Evolutionary conservation across 345 rosid species (phyloP).

Genomic region (Populus simonii): DNA sequence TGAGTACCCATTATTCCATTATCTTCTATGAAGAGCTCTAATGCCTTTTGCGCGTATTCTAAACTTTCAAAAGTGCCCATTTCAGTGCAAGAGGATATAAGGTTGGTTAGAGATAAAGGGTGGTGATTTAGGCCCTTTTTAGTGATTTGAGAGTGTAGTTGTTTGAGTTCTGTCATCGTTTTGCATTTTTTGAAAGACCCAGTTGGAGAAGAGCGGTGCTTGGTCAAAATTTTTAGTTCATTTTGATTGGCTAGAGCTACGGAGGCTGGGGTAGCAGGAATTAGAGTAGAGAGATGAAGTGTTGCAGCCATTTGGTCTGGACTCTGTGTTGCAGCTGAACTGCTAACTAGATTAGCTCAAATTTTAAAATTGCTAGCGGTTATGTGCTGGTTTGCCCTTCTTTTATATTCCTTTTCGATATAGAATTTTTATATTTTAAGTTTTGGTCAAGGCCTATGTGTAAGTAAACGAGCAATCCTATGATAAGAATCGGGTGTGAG

Average conservation of each 20-base stretch:
- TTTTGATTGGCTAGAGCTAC: slow-evolving; percentile 13
- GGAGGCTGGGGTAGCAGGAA: slow-evolving; percentile 19
- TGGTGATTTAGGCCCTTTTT: slow-evolving; percentile 32
- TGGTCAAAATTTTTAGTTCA: slow-evolving; percentile 12
- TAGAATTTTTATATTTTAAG: no score
- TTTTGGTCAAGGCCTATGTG: no score
- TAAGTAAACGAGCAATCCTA: no score
- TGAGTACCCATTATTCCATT: slow-evolving; percentile 31
- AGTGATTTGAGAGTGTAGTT: slow-evolving; percentile 35
- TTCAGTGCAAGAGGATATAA: slow-evolving; percentile 45
- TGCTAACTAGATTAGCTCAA: no score
- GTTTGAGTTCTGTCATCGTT: slow-evolving; percentile 40
- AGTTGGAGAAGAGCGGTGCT: slow-evolving; percentile 10
- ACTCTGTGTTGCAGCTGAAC: no score
- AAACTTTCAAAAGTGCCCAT: slow-evolving; percentile 51
- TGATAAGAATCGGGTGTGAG: no score
- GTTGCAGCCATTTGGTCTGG: slow-evolving; percentile 15
- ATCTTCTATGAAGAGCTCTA: slow-evolving; percentile 34
- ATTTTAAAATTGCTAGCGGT: no score
- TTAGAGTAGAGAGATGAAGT: slow-evolving; percentile 21
- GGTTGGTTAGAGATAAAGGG: slow-evolving; percentile 26
- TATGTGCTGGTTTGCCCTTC: no score
- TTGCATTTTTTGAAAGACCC: slow-evolving; percentile 35
- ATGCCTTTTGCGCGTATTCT: slow-evolving; percentile 42
- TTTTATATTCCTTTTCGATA: no score